Conservation (phyloP, 108 stramenopile genomes). For the Cyclostephanos tholiformis region DNA sequence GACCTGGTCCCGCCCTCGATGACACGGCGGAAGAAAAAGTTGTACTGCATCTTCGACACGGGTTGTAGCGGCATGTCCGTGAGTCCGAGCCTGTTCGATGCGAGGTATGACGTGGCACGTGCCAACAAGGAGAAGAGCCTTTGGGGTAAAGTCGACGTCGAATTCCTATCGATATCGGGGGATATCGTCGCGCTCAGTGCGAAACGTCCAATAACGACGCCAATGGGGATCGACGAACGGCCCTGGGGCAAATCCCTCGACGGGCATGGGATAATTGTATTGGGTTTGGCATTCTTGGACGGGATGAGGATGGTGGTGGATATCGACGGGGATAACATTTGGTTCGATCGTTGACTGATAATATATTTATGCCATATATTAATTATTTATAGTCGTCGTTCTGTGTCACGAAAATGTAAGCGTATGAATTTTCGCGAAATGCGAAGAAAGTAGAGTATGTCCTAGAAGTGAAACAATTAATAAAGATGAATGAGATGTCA, state of each 20-base stretch:
- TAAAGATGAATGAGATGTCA: too few species aligned
- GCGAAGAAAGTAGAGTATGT: too few species aligned
- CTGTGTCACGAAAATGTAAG: too few species aligned
- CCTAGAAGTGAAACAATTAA: too few species aligned
- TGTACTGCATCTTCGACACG: constrained; percentile 51
- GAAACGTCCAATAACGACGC: constrained; percentile 36
- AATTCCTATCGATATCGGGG: constrained; percentile 25
- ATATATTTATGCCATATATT: too few species aligned
- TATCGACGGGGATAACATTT: constrained; percentile 20
- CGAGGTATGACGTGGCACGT: constrained; percentile 32
- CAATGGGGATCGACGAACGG: constrained; percentile 23
- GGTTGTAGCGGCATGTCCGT: constrained; percentile 49
- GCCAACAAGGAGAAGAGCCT: constrained; percentile 30
- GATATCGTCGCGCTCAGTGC: constrained; percentile 26
- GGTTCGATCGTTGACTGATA: constrained; percentile 18
- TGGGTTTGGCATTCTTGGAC: constrained; percentile 45
- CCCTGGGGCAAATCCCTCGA: constrained; percentile 42
- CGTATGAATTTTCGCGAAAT: too few species aligned
- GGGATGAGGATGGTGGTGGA: constrained; percentile 29
- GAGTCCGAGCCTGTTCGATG: constrained; percentile 32
- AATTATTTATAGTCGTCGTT: too few species aligned
- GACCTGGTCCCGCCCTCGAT: constrained; percentile 21
- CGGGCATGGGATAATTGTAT: constrained; percentile 28
- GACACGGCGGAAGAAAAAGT: constrained; percentile 15
- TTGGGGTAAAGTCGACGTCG: constrained; percentile 34